phyloP scores from a whole-genome alignment of 1,139 yeast species.

The Lodderomyces metapsilosis region DNA sequence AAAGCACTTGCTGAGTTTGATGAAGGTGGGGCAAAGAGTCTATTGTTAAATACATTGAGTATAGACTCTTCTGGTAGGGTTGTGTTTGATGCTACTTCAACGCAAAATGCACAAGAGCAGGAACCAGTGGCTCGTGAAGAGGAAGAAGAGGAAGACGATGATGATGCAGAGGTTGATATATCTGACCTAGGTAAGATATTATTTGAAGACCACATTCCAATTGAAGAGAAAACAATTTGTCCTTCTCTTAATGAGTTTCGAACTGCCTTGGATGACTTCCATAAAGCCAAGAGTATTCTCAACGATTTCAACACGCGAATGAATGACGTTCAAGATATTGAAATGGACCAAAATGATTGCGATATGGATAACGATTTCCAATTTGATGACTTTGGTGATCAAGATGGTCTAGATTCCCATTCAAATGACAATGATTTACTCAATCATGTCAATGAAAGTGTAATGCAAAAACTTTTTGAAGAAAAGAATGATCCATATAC shows the following conservation, averaged over 20 bases:
- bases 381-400: slow-evolving; percentile 21
- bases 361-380: slow-evolving; percentile 31
- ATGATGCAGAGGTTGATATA: slow-evolving; percentile 4
- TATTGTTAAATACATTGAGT: slow-evolving; percentile 68
- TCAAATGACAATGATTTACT: slow-evolving; percentile 17
- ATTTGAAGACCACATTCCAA: slow-evolving; percentile 22
- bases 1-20: slow-evolving; percentile 91
- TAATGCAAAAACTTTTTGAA: slow-evolving; percentile 23
- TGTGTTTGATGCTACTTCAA: slow-evolving; percentile 57
- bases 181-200: slow-evolving; percentile 16
- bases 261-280: slow-evolving; percentile 57
- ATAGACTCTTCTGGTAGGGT: slow-evolving; percentile 60
- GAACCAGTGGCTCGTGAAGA: slow-evolving; percentile 10
- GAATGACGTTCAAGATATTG: slow-evolving; percentile 14
- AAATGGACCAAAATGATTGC: slow-evolving; percentile 15
- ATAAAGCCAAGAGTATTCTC: slow-evolving; percentile 52
- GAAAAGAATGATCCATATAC: slow-evolving; percentile 16
- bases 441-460: slow-evolving; percentile 22
- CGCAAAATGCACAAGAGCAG: slow-evolving; percentile 19
- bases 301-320: slow-evolving; percentile 45
- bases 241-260: slow-evolving; percentile 62
- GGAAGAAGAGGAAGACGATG: slow-evolving; percentile 10
- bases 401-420: slow-evolving; percentile 20
- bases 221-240: slow-evolving; percentile 44
- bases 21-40: slow-evolving; percentile 91